phyloP scores from a whole-genome alignment of 192 early-diverging fungal species.

The Spizellomyces sp. region DNA sequence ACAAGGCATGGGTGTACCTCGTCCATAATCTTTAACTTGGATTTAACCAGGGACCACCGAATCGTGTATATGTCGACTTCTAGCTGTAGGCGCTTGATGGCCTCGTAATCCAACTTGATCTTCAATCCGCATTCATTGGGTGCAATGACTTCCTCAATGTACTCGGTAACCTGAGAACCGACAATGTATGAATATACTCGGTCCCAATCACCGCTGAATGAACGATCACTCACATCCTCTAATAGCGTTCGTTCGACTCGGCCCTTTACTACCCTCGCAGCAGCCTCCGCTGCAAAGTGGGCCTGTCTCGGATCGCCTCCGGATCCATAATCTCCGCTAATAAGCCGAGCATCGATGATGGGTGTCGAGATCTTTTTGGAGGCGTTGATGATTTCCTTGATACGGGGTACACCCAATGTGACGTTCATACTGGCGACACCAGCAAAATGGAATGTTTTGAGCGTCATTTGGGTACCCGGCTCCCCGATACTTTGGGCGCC shows the following conservation, averaged over 20 bases:
- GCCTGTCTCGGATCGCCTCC: constrained; percentile 19
- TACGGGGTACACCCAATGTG: constrained; percentile 98
- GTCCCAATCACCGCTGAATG: background rate
- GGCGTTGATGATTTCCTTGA: constrained; percentile 99
- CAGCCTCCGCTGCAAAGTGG: constrained; percentile 53
- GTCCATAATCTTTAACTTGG: constrained; percentile 87
- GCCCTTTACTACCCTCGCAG: constrained; percentile 96
- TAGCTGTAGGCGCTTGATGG: constrained; percentile 82
- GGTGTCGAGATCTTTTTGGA: constrained; percentile 95
- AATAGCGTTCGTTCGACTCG: constrained; percentile 90
- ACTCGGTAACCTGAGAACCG: constrained; percentile 71
- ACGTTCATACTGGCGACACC: constrained; percentile 99
- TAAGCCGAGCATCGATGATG: constrained; percentile 79
- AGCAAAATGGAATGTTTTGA: constrained; percentile 99
- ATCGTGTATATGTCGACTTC: constrained; percentile 82
- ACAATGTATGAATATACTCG: constrained; percentile 5
- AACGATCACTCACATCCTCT: constrained; percentile 59
- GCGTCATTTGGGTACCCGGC: constrained; percentile 99
- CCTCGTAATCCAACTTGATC: constrained; percentile 82
- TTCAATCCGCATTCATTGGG: constrained; percentile 72
- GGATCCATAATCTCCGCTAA: constrained; percentile 38
- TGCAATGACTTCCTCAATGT: constrained; percentile 88
- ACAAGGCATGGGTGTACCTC: constrained; percentile 37
- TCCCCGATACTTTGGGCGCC: constrained; percentile 98
- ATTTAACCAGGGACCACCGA: constrained; percentile 72